Evolutionary conservation across 1,139 yeast genomes (phyloP).

Genomic region (Geotrichum bryndzae): DNA sequence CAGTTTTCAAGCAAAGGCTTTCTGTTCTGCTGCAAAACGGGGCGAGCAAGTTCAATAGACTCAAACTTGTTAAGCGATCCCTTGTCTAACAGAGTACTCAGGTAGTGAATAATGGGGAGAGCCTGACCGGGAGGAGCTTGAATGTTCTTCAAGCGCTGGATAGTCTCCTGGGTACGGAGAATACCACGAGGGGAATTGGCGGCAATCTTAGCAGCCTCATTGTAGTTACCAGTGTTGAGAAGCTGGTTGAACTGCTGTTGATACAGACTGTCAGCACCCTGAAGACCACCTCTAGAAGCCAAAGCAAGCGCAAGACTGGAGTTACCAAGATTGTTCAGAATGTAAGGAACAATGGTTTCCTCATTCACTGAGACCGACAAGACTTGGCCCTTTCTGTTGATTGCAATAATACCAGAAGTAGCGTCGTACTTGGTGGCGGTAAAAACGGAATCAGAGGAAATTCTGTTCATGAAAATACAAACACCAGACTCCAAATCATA

Average conservation of each 20-base stretch:
- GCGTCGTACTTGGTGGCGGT: conserved; percentile 70
- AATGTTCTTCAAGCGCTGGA: conserved; percentile 82
- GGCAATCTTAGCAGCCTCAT: conserved; percentile 93
- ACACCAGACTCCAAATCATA: conserved; percentile 91
- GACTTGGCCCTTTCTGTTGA: conserved; percentile 94
- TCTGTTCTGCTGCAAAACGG: conserved; percentile 93
- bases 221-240: conserved; percentile 78
- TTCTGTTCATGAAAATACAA: conserved; percentile 91
- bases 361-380: conserved; percentile 86
- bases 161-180: conserved; percentile 90
- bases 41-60: conserved; percentile 90
- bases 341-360: conserved; percentile 82
- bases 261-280: conserved; percentile 93
- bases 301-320: conserved; percentile 80
- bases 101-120: conserved; percentile 89
- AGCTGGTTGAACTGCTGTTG: conserved; percentile 85
- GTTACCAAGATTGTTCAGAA: conserved; percentile 78
- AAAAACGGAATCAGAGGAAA: conserved; percentile 93
- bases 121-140: conserved; percentile 96
- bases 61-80: conserved; percentile 92
- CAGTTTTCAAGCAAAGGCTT: conserved; percentile 92
- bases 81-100: conserved; percentile 84
- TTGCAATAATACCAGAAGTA: conserved; percentile 80
- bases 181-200: conserved; percentile 81
- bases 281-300: conserved; percentile 92